Evolutionary conservation across 2,329 filamentous ascomycete genomes (phyloP), one percentile per base, ranked within the genome.

Genomic region (Hypomyces rosellus): DNA sequence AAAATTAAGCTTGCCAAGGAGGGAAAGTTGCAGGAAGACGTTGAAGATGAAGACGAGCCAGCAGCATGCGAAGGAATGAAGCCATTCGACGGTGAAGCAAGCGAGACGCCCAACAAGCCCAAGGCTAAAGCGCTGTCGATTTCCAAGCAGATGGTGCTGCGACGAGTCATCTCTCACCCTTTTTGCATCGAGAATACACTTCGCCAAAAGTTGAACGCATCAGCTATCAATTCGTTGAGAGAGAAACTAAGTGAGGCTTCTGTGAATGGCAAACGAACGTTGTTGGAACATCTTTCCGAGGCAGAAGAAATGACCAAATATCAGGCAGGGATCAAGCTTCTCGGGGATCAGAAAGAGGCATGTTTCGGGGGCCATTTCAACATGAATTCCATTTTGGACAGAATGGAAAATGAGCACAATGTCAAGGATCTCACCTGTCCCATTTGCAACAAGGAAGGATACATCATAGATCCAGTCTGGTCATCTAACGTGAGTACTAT

Each of bases 121-220:
- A 33, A 12, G 39, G n/a, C 5, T 3, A 0, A 20, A 14, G 4
- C 9, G 20, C 15, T 51, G 25, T 14, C 20, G 3, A 13, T 20
- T 7, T 30, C 36, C 3, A 48, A 36, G 5, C 22, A 36, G 39
- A 44, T 43, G 20, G 49, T 55, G 0, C n/a, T 60, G 0, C 52
- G 60, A 0, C 62, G 66, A 36, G 49, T 54, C 0, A 47, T 58
- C 0, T 68, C 65, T 0, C 66, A 69, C 18, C 37, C 57, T 0
- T 65, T 66, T 44, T 58, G 55, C 11, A 50, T 68, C 0, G 66
- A 69, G 13, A 54, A n/a, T 1, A 46, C 62, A n/a, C 48, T 66
- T 9, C 53, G 54, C 40, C 8, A 44, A 5, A 5, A 11, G 0
- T 9, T 54, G 2, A 12, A 45, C 0, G 12, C 25, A 0, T n/a